Percentiles rank a stretch among this genome's conserved stretches.
Evolutionary conservation across 2,329 filamentous ascomycete genomes (phyloP).

Genomic region (Annulohypoxylon truncatum): DNA sequence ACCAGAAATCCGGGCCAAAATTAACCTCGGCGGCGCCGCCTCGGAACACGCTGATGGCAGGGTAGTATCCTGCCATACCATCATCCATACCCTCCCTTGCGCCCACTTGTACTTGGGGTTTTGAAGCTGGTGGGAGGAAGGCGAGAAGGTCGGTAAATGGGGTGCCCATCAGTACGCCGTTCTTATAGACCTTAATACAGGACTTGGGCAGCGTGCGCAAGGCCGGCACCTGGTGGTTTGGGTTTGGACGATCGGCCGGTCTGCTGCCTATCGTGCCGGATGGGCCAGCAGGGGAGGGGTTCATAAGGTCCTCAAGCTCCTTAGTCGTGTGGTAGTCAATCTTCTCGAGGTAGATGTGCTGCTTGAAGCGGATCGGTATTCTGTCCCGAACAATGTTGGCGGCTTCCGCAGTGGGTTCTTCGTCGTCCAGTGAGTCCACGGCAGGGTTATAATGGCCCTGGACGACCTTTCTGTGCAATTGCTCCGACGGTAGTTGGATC

Average conservation of each 20-base stretch:
- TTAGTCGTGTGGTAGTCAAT: conserved; percentile 90
- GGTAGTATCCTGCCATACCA: conserved; percentile 95
- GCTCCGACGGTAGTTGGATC: conserved; percentile 84
- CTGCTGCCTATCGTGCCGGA: conserved; percentile 51
- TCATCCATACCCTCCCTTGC: conserved; percentile 91
- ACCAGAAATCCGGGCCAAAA: conserved; percentile 95
- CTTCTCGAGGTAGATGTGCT: conserved; percentile 92
- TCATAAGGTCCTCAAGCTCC: conserved; percentile 86
- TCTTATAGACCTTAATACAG: conserved; percentile 91
- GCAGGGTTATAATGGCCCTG: conserved; percentile 88
- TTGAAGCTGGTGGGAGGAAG: conserved; percentile 91
- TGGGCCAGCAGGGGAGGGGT: conserved; percentile 67
- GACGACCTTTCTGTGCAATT: conserved; percentile 88
- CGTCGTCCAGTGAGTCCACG: conserved; percentile 74
- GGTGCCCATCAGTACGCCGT: conserved; percentile 86
- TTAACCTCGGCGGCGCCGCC: conserved; percentile 93
- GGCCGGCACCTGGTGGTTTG: conserved; percentile 78
- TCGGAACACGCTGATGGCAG: conserved; percentile 90
- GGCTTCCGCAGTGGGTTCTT: conserved; percentile 66
- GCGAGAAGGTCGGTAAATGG: conserved; percentile 88
- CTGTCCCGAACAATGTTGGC: conserved; percentile 93
- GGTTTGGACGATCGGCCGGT: conserved; percentile 69
- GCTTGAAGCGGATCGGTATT: conserved; percentile 93
- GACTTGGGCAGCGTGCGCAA: conserved; percentile 88
- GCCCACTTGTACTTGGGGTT: conserved; percentile 75